Percentiles rank a stretch among this genome's conserved stretches.
These are phyloP conservation scores for Hordeum marinum DNA, from an alignment of 176 grass and related monocot species.

Conservation along the genomic window DNA sequence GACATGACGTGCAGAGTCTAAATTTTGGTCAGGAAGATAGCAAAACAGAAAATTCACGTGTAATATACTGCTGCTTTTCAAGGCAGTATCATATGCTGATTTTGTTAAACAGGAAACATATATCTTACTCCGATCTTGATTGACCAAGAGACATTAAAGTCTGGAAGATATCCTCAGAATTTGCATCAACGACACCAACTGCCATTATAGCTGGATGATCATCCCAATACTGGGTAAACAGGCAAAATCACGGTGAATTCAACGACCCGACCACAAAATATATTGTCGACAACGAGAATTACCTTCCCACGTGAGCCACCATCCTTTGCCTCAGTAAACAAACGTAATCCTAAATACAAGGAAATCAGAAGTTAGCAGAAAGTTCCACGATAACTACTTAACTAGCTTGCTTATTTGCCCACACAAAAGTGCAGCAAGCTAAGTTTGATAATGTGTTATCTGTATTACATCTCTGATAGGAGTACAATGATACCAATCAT, in stretches of 20 bases:
- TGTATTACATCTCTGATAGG: too few relatives aligned
- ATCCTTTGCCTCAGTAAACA: slow-evolving; percentile 94
- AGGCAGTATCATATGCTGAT: not conserved
- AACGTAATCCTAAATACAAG: slow-evolving; percentile 63
- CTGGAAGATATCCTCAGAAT: slow-evolving; percentile 80
- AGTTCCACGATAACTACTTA: not conserved
- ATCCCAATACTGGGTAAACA: slow-evolving; percentile 76
- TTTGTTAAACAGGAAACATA: not conserved
- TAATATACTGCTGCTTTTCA: not conserved
- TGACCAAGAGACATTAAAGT: slow-evolving; percentile 91
- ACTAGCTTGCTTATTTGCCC: not conserved
- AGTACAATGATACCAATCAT: not conserved
- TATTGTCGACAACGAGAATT: slow-evolving; percentile 18
- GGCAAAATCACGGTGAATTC: slow-evolving; percentile 26
- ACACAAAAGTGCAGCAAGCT: not conserved
- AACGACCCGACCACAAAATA: slow-evolving; percentile 3
- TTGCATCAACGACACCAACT: slow-evolving; percentile 88
- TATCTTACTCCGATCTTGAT: slow-evolving; percentile 94
- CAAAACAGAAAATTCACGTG: not conserved
- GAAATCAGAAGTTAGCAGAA: slow-evolving; percentile 10
- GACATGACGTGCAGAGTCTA: not conserved
- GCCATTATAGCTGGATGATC: slow-evolving; percentile 99
- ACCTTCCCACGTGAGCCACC: slow-evolving; percentile 71
- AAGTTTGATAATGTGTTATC: not conserved
- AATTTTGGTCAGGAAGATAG: not conserved